phyloP scores from a whole-genome alignment of 2,329 filamentous ascomycete species.

The Aplosporella prunicola region DNA sequence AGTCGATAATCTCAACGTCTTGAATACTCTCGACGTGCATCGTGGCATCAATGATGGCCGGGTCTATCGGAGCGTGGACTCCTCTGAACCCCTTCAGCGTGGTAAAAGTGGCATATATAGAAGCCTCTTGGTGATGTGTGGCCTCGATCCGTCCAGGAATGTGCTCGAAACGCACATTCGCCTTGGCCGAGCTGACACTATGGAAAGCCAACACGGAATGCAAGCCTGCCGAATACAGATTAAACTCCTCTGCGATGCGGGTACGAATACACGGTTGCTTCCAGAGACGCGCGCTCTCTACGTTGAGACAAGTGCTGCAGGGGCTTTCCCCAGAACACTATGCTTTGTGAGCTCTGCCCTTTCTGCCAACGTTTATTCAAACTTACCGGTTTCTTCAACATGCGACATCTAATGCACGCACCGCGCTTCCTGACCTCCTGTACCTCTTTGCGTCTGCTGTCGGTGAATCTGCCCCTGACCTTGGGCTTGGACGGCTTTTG shows the following conservation, averaged over 20 bases:
- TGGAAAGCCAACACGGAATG: constrained; percentile 45
- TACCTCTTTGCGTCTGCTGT: constrained; percentile 48
- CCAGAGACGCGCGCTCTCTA: constrained; percentile 53
- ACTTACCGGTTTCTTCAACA: constrained; percentile 49
- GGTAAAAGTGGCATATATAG: constrained; percentile 40
- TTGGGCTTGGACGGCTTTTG: constrained; percentile 35
- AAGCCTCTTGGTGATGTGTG: constrained; percentile 36
- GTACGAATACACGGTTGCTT: constrained; percentile 51
- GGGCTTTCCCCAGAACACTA: constrained; percentile 50
- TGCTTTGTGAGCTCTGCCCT: not conserved
- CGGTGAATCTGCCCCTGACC: constrained; percentile 47
- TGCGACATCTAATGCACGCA: constrained; percentile 53
- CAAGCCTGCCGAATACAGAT: constrained; percentile 46
- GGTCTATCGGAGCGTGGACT: constrained; percentile 26
- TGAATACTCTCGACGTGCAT: constrained; percentile 8
- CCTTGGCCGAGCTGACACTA: constrained; percentile 40
- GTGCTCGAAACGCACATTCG: constrained; percentile 39
- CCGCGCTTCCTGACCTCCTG: constrained; percentile 51
- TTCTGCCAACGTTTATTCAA: not conserved
- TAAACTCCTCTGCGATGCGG: constrained; percentile 49
- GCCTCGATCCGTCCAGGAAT: constrained; percentile 45
- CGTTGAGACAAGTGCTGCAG: constrained; percentile 48
- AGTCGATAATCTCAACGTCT: constrained; percentile 37
- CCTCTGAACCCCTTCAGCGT: constrained; percentile 28
- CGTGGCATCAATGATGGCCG: constrained; percentile 22